These are phyloP conservation scores for Onygenales sp. DNA, from an alignment of 2,329 filamentous ascomycete species.

Conservation along the genomic window DNA sequence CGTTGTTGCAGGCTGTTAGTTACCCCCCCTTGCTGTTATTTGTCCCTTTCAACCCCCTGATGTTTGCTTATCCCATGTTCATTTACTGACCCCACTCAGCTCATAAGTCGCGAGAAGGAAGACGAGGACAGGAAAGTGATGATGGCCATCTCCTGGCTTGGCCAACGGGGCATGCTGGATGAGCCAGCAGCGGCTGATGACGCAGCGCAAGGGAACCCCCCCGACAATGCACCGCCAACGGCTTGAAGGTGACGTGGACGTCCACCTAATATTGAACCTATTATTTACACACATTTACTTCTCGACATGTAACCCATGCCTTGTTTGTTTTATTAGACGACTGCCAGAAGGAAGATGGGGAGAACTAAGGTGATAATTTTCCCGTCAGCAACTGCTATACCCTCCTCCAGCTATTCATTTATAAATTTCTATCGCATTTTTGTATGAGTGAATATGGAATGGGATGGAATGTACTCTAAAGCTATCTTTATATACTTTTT, in stretches of 20 bases:
- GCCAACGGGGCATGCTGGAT: slow-evolving; percentile 31
- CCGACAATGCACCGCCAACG: neutral
- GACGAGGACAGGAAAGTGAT: slow-evolving; percentile 33
- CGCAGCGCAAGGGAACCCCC: neutral
- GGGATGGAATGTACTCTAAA: no score
- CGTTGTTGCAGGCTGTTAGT: slow-evolving; percentile 35
- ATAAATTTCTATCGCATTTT: no score
- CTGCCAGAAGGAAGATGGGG: no score
- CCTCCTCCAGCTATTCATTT: no score
- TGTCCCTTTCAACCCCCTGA: neutral
- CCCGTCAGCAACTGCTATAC: no score
- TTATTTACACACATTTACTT: no score
- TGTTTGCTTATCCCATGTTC: slow-evolving; percentile 5
- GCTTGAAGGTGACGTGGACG: neutral
- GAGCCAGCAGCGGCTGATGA: slow-evolving; percentile 11
- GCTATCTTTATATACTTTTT: no score
- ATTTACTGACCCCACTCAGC: slow-evolving; percentile 15
- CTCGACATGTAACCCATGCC: no score
- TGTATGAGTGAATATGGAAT: no score
- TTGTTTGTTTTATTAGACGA: no score
- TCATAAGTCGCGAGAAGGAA: slow-evolving; percentile 33
- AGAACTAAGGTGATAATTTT: no score
- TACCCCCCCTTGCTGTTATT: neutral
- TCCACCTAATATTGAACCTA: slow-evolving; percentile 1
- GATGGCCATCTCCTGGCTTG: slow-evolving; percentile 33